Percentiles rank a stretch among this genome's conserved stretches.
Conservation (phyloP, 345 rosid genomes). For the Eucalyptus guilfoylei region DNA sequence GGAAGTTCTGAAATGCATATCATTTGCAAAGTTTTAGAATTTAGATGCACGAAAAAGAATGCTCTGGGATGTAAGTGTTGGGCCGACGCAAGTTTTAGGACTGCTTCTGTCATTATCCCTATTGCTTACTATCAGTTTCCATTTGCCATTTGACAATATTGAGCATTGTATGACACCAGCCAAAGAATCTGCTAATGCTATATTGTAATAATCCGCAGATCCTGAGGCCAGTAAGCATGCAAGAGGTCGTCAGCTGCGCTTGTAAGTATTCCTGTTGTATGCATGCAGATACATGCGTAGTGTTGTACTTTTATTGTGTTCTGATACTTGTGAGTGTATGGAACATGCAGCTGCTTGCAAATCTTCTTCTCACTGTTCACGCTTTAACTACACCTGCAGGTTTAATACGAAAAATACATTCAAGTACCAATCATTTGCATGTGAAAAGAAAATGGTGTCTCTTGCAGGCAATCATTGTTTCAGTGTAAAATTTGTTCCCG, state of each 20-base stretch:
- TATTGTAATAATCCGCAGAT: slow-evolving; percentile 36
- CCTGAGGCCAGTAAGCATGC: slow-evolving; percentile 66
- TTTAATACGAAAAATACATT: neutral
- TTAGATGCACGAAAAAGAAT: neutral
- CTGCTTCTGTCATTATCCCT: neutral
- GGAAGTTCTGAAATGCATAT: neutral
- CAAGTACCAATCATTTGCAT: neutral
- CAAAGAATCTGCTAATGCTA: neutral
- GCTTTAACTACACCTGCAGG: neutral
- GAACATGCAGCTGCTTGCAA: neutral
- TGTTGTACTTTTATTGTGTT: neutral
- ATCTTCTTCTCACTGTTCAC: neutral
- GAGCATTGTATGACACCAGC: neutral
- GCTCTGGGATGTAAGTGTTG: neutral
- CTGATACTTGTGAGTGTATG: neutral
- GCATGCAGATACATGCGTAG: neutral
- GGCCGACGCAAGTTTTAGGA: neutral
- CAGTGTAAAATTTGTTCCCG: neutral
- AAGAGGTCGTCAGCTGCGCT: slow-evolving; percentile 75
- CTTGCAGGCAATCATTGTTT: neutral
- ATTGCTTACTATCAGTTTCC: neutral
- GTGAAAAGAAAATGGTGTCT: neutral
- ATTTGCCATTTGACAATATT: neutral
- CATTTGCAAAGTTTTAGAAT: neutral
- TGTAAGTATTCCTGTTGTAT: slow-evolving; percentile 36